Conservation (phyloP, 2,329 filamentous ascomycete genomes). For the Chaetomium strumarium region DNA sequence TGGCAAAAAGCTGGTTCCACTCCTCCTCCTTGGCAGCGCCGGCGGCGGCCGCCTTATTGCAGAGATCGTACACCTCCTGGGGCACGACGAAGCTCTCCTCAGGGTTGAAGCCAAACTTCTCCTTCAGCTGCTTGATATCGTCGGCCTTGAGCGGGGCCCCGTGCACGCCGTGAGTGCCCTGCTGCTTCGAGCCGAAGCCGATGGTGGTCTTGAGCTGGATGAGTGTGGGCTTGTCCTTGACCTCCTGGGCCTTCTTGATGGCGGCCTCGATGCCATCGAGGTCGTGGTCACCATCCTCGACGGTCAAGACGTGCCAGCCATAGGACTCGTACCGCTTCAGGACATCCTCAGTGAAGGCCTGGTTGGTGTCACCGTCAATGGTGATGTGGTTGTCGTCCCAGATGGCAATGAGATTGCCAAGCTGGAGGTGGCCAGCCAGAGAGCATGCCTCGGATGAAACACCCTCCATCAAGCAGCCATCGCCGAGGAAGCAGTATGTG, state of each 20-base stretch:
- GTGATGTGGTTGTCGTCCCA: conserved; percentile 99
- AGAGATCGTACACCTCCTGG: conserved; percentile 88
- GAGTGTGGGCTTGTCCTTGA: conserved; percentile 93
- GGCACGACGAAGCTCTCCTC: conserved; percentile 89
- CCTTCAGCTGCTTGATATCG: conserved; percentile 89
- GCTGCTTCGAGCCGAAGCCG: conserved; percentile 86
- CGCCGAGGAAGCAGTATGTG: conserved; percentile 94
- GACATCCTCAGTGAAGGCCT: conserved; percentile 95
- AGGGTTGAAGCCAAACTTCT: conserved; percentile 93
- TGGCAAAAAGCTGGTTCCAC: conserved; percentile 90
- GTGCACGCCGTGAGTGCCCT: conserved; percentile 94
- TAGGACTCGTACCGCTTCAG: conserved; percentile 92
- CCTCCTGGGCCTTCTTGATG: conserved; percentile 74
- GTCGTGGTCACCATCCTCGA: conserved; percentile 84
- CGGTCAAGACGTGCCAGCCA: conserved; percentile 86
- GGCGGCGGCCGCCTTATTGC: conserved; percentile 75
- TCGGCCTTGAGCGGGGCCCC: conserved; percentile 92
- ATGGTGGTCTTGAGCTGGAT: conserved; percentile 98
- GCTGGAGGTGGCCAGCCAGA: conserved; percentile 89
- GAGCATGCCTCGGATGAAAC: conserved; percentile 89
- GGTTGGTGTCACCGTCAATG: conserved; percentile 90
- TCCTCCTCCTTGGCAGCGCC: conserved; percentile 87
- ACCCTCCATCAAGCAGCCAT: conserved; percentile 98
- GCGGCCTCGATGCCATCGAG: conserved; percentile 82
- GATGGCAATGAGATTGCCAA: conserved; percentile 94